Conservation (phyloP, 2,329 filamentous ascomycete species). For the Penicillium freii region DNA sequence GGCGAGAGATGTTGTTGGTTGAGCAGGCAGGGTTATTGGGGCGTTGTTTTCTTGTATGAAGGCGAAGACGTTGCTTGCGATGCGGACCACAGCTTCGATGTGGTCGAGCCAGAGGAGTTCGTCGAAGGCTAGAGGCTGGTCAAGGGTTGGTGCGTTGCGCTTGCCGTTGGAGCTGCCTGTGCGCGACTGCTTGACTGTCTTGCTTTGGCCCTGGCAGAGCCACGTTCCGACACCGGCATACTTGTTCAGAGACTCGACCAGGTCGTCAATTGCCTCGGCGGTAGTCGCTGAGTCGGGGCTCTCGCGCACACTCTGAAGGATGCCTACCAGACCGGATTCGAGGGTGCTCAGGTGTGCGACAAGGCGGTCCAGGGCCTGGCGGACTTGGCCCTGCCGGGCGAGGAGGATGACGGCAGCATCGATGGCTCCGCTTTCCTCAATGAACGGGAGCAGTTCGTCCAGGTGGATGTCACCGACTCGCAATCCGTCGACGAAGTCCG, state of each 20-base stretch:
- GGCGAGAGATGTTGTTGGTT: conserved; percentile 15
- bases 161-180: conserved; percentile 34
- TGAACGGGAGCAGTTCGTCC: conserved; percentile 75
- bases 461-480: conserved; percentile 76
- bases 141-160: conserved; percentile 46
- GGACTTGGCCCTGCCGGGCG: conserved; percentile 80
- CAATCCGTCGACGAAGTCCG: conserved; percentile 74
- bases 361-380: conserved; percentile 79
- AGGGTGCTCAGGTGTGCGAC: conserved; percentile 77
- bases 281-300: conserved; percentile 57
- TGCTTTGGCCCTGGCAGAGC: conserved; percentile 85
- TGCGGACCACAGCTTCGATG: conserved; percentile 60
- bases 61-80: conserved; percentile 63
- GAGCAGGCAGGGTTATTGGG: conserved; percentile 14
- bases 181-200: conserved; percentile 48
- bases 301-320: conserved; percentile 63
- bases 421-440: conserved; percentile 85
- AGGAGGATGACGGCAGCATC: conserved; percentile 91
- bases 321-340: conserved; percentile 71
- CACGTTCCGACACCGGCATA: conserved; percentile 92
- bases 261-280: conserved; percentile 67
- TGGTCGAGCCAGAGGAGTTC: conserved; percentile 66
- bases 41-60: conserved; percentile 47
- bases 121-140: conserved; percentile 58
- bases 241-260: conserved; percentile 77